Conservation (phyloP, 495 filamentous ascomycete genomes). For the Lophiostoma macrostomum region DNA sequence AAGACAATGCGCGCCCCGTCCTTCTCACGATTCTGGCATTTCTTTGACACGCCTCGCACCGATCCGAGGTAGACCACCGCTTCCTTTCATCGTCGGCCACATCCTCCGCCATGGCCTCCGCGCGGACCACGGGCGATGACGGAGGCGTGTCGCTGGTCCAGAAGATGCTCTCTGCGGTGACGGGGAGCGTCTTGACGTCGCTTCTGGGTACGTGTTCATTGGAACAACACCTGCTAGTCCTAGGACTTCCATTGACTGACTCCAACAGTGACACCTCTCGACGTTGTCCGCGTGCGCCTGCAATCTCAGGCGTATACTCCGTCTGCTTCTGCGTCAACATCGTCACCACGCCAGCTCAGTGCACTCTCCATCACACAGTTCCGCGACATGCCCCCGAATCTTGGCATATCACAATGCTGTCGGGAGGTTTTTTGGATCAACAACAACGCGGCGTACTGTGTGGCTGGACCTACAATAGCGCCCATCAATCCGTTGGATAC, state of each 20-base stretch:
- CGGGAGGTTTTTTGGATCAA: slow-evolving; percentile 96
- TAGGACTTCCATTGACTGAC: neutral
- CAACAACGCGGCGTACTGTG: slow-evolving; percentile 77
- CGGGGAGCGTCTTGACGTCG: slow-evolving; percentile 84
- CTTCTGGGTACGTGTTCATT: slow-evolving; percentile 69
- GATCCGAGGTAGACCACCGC: slow-evolving; percentile 23
- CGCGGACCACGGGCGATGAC: slow-evolving; percentile 38
- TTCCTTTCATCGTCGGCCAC: neutral
- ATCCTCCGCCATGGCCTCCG: slow-evolving; percentile 31
- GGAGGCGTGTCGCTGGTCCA: slow-evolving; percentile 71
- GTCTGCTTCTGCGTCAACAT: slow-evolving; percentile 32
- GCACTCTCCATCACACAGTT: slow-evolving; percentile 48
- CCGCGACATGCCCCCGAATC: slow-evolving; percentile 64
- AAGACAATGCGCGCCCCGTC: slow-evolving; percentile 22
- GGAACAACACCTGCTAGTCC: neutral
- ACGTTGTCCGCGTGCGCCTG: slow-evolving; percentile 91
- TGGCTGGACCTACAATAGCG: slow-evolving; percentile 51
- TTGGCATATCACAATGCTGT: slow-evolving; percentile 93
- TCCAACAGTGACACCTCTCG: slow-evolving; percentile 79
- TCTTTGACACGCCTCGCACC: slow-evolving; percentile 16
- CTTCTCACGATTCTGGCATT: slow-evolving; percentile 17
- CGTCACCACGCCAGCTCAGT: slow-evolving; percentile 36
- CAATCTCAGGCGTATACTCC: slow-evolving; percentile 70
- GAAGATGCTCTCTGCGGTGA: slow-evolving; percentile 91
- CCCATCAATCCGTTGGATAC: slow-evolving; percentile 42